Conservation (phyloP, 495 filamentous ascomycete genomes). For the Parachaetomium inaequale region DNA sequence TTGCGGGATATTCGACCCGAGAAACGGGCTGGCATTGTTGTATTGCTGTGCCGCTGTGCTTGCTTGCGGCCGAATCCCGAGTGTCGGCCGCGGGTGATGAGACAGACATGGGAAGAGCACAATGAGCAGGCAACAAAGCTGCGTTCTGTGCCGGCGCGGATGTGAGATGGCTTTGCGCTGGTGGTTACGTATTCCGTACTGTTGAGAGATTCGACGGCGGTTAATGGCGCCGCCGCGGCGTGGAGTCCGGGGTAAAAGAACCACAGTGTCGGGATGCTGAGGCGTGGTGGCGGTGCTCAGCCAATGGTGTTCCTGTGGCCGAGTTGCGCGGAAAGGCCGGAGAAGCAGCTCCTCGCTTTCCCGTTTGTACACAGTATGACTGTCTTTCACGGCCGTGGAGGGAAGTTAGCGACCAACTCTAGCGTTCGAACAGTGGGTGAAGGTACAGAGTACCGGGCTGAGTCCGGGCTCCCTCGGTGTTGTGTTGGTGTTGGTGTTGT, state of each 20-base stretch:
- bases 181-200: background rate
- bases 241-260: constrained; percentile 4
- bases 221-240: background rate
- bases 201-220: background rate
- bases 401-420: too few species aligned
- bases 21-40: background rate
- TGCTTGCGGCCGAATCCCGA: background rate
- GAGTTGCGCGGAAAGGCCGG: background rate
- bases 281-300: background rate
- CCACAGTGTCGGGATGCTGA: constrained; percentile 1
- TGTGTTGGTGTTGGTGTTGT: background rate
- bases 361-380: background rate
- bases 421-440: too few species aligned
- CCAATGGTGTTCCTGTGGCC: background rate
- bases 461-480: background rate
- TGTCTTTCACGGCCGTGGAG: too few species aligned
- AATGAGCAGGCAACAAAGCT: background rate
- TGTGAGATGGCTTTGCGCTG: background rate
- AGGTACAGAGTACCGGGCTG: too few species aligned
- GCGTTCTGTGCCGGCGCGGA: background rate
- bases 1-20: background rate
- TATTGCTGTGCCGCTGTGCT: too few species aligned
- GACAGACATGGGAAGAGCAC: background rate
- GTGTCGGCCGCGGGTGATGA: background rate
- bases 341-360: background rate